Conservation (phyloP, 306 rosid genomes). For the Lathyrus tuberosus region DNA sequence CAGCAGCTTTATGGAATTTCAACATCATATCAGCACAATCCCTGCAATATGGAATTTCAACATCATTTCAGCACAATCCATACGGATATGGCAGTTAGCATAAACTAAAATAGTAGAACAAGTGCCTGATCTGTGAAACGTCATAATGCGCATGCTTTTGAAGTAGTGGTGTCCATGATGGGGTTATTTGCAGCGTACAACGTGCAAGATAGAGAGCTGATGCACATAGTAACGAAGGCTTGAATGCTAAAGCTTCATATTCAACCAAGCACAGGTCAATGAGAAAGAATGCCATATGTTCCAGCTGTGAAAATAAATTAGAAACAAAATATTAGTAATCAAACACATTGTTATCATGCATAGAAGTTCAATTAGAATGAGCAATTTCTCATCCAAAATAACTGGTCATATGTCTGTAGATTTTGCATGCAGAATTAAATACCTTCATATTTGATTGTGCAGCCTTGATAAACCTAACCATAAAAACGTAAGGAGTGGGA, state of each 20-base stretch:
- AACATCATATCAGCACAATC: conserved; percentile 74
- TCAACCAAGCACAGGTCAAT: conserved; percentile 74
- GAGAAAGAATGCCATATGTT: conserved; percentile 76
- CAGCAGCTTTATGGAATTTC: conserved; percentile 70
- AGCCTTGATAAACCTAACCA: conserved; percentile 95
- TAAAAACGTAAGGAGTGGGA: conserved; percentile 88
- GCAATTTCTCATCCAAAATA: conserved; percentile 30
- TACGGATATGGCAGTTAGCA: conserved; percentile 40
- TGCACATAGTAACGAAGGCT: conserved; percentile 83
- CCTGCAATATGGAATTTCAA: conserved; percentile 68
- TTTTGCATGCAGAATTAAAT: conserved; percentile 16
- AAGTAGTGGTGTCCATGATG: conserved; percentile 78
- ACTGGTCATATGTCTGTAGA: not conserved
- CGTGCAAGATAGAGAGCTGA: conserved; percentile 89
- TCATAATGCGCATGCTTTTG: conserved; percentile 72
- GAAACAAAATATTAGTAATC: conserved; percentile 38
- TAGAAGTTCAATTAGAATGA: conserved; percentile 20
- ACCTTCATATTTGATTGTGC: conserved; percentile 78
- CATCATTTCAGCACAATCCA: conserved; percentile 76
- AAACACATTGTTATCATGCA: conserved; percentile 5
- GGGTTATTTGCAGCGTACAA: conserved; percentile 64
- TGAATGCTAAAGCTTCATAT: conserved; percentile 76
- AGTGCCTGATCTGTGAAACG: conserved; percentile 69
- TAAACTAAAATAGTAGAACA: not conserved
- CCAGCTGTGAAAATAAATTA: conserved; percentile 57